phyloP scores from a whole-genome alignment of 441 rosid species.

The Capsella rubella region DNA sequence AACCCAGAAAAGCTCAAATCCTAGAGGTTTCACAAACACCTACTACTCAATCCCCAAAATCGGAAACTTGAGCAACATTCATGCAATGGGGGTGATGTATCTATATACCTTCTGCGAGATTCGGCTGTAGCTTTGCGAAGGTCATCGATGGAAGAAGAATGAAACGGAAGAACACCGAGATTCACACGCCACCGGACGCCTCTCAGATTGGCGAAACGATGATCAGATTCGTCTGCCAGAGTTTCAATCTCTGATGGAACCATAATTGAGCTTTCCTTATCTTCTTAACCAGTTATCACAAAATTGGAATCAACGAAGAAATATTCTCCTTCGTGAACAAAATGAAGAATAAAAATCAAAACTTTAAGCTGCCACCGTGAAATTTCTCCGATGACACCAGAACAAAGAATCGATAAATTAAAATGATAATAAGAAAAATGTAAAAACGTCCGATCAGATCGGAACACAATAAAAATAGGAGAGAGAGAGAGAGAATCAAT shows the following conservation, averaged over 20 bases:
- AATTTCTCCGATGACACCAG: conserved; percentile 14
- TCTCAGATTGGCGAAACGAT: conserved; percentile 65
- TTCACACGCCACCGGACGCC: conserved; percentile 90
- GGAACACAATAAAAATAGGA: conserved; percentile 29
- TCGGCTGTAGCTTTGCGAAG: conserved; percentile 88
- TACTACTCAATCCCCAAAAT: background rate
- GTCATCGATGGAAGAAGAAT: conserved; percentile 68
- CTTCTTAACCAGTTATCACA: background rate
- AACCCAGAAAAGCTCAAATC: conserved; percentile 27
- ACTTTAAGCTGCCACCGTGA: conserved; percentile 21
- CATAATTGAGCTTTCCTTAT: conserved; percentile 17
- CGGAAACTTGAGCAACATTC: conserved; percentile 14
- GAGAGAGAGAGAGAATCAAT: conserved; percentile 21
- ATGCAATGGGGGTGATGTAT: background rate
- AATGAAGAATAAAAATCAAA: background rate
- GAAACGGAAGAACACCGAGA: conserved; percentile 81
- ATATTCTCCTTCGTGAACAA: background rate
- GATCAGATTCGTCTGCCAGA: conserved; percentile 32
- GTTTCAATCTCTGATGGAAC: conserved; percentile 49
- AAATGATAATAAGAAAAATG: background rate
- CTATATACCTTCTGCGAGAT: conserved; percentile 76
- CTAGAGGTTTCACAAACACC: background rate
- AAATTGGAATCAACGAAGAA: conserved; percentile 16
- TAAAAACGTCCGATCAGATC: conserved; percentile 39
- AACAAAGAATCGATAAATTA: background rate